These are phyloP conservation scores for Suhomyces bolitotheri DNA, from an alignment of 1,139 yeast genomes.

Conservation along the genomic window DNA sequence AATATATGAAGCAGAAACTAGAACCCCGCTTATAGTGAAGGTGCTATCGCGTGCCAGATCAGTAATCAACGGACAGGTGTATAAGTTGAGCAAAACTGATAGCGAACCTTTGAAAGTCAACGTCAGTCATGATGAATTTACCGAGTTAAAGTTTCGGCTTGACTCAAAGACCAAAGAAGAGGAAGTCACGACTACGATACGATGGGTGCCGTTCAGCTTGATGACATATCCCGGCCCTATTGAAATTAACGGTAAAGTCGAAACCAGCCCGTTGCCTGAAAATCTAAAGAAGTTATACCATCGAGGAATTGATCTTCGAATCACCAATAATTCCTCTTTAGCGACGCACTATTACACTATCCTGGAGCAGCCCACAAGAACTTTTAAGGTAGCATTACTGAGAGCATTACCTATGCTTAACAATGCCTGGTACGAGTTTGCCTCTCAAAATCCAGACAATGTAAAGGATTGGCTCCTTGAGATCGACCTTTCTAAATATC, in stretches of 20 bases:
- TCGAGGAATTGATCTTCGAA: conserved; percentile 26
- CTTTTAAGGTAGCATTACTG: conserved; percentile 23
- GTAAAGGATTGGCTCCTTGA: conserved; percentile 26
- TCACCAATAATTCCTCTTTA: conserved; percentile 19
- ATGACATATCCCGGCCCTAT: conserved; percentile 11
- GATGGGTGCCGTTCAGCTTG: conserved; percentile 29
- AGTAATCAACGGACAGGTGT: conserved; percentile 28
- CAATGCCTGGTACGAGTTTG: conserved; percentile 22
- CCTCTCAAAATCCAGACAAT: conserved; percentile 15
- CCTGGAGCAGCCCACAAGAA: conserved; percentile 13
- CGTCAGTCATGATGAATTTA: conserved; percentile 16
- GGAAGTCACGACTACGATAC: conserved; percentile 16
- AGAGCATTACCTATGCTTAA: conserved; percentile 30
- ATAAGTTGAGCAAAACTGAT: conserved; percentile 24
- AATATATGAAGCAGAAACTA: conserved; percentile 13
- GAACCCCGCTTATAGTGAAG: conserved; percentile 24
- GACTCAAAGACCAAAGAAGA: conserved; percentile 17
- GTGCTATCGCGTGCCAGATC: conserved; percentile 36
- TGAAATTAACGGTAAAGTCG: conserved; percentile 5
- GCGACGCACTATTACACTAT: conserved; percentile 31
- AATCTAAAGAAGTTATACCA: conserved; percentile 9
- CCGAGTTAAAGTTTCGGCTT: conserved; percentile 24
- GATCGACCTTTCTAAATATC: conserved; percentile 15
- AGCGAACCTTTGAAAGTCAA: conserved; percentile 19
- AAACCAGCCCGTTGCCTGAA: conserved; percentile 4